These are phyloP conservation scores for Sclerospora graminicola DNA, from an alignment of 352 stramenopile species.

Conservation along the genomic window DNA sequence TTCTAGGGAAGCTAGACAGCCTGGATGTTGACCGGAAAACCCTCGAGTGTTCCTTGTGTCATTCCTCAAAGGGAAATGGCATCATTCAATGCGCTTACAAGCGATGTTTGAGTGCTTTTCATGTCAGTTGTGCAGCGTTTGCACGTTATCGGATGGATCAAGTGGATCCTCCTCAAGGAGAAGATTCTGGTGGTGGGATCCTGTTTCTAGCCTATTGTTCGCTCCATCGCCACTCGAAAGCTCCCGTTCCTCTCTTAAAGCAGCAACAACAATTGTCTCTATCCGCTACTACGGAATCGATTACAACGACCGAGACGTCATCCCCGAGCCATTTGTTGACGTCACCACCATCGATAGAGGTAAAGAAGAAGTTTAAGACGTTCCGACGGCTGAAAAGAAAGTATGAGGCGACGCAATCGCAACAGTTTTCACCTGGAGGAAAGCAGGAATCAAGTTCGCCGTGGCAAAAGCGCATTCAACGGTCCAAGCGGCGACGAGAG, in stretches of 20 bases:
- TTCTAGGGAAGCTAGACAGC: slow-evolving; percentile 32
- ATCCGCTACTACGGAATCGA: slow-evolving; percentile 6
- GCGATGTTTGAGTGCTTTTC: slow-evolving; percentile 61
- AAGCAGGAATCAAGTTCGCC: slow-evolving; percentile 19
- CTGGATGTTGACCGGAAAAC: slow-evolving; percentile 53
- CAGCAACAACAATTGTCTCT: slow-evolving; percentile 4
- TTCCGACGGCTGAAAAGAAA: slow-evolving; percentile 66
- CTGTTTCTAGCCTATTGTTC: slow-evolving; percentile 66
- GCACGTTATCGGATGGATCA: slow-evolving; percentile 55
- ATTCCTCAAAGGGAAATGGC: slow-evolving; percentile 40
- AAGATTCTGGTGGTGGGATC: slow-evolving; percentile 26
- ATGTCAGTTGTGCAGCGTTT: slow-evolving; percentile 64
- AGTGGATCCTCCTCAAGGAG: slow-evolving; percentile 20
- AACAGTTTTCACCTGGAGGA: slow-evolving; percentile 12
- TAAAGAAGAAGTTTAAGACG: slow-evolving; percentile 48
- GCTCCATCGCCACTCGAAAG: slow-evolving; percentile 35
- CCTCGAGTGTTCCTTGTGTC: slow-evolving; percentile 61
- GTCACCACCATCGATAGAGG: slow-evolving; percentile 30
- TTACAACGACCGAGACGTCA: slow-evolving; percentile 5
- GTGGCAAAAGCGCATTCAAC: slow-evolving; percentile 52
- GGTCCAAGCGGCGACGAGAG: slow-evolving; percentile 37
- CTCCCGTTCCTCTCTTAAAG: slow-evolving; percentile 1
- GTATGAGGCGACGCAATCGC: slow-evolving; percentile 43
- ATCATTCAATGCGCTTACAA: slow-evolving; percentile 77
- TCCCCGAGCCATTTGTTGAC: slow-evolving; percentile 49